Conservation (phyloP, 108 stramenopile genomes). For the Bacterosira constricta region DNA sequence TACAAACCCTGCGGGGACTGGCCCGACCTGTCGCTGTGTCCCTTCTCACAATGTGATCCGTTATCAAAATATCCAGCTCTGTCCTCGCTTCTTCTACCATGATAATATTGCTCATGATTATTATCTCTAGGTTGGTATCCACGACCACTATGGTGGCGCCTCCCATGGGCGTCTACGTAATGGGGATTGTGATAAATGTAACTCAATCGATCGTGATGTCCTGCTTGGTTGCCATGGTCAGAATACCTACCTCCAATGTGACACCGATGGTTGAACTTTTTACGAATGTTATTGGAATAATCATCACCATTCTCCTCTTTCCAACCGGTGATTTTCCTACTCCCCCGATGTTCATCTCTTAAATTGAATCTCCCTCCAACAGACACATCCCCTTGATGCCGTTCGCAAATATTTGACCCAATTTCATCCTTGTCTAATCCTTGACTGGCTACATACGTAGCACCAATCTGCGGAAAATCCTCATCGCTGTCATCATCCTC, state of each 20-base stretch:
- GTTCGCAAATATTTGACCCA: too few species aligned
- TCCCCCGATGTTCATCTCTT: too few species aligned
- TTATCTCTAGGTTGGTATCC: neutral
- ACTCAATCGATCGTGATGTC: too few species aligned
- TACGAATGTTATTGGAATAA: too few species aligned
- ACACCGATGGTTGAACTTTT: neutral
- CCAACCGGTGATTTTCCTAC: too few species aligned
- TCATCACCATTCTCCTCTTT: too few species aligned
- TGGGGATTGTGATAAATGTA: too few species aligned
- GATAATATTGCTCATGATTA: neutral
- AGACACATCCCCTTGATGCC: too few species aligned
- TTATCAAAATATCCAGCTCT: neutral
- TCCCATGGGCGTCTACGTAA: too few species aligned
- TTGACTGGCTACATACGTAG: neutral
- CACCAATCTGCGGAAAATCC: slow-evolving; percentile 9
- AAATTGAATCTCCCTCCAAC: neutral
- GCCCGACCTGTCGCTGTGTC: too few species aligned
- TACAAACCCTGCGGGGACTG: too few species aligned
- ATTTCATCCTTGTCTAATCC: neutral
- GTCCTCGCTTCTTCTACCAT: neutral
- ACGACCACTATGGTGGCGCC: neutral
- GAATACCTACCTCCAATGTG: neutral
- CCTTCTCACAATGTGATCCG: neutral
- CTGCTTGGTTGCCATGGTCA: neutral
- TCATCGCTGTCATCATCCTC: slow-evolving; percentile 20